A percentile compares a stretch with the other conserved stretches of the same genome.
These are phyloP conservation scores for Logfia minima DNA, from an alignment of 129 eudicot genomes.

Conservation along the genomic window DNA sequence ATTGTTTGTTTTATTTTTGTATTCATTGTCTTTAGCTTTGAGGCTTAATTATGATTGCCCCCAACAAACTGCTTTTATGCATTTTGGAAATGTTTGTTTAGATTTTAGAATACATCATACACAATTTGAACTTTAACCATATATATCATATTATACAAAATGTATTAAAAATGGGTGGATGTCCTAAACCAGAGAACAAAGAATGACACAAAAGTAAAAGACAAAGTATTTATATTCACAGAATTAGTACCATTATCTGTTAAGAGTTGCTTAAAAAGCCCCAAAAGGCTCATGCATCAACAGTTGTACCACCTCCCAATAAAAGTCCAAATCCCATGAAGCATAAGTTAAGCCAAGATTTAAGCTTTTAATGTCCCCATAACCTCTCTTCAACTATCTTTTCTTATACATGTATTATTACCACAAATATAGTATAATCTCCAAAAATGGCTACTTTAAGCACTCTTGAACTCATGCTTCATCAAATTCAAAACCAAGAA, in stretches of 20 bases:
- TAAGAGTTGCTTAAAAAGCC: conserved; percentile 35
- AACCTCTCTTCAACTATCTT: conserved; percentile 9
- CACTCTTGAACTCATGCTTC: conserved; percentile 82
- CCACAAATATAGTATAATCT: background rate
- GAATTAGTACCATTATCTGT: conserved; percentile 27
- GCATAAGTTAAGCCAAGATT: conserved; percentile 34
- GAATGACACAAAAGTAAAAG: conserved; percentile 37
- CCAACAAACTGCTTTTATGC: conserved; percentile 16
- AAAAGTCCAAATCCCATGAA: conserved; percentile 41
- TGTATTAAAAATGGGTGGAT: conserved; percentile 27
- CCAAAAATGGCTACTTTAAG: conserved; percentile 48
- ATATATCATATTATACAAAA: background rate
- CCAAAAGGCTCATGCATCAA: conserved; percentile 36
- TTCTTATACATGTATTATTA: conserved; percentile 11
- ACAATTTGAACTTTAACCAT: background rate
- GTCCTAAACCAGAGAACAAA: conserved; percentile 30
- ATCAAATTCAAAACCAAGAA: conserved; percentile 45
- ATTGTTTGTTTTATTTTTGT: background rate
- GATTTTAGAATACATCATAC: too few relatives aligned
- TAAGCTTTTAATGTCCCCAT: conserved; percentile 32
- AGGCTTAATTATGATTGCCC: conserved; percentile 8
- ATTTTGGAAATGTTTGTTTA: background rate
- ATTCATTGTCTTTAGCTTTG: background rate
- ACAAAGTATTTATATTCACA: conserved; percentile 39
- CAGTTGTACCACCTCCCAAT: conserved; percentile 38